Evolutionary conservation across 768 basidiomycete genomes (phyloP), one percentile per base, ranked within the genome.

Genomic region (Amanita phalloides): DNA sequence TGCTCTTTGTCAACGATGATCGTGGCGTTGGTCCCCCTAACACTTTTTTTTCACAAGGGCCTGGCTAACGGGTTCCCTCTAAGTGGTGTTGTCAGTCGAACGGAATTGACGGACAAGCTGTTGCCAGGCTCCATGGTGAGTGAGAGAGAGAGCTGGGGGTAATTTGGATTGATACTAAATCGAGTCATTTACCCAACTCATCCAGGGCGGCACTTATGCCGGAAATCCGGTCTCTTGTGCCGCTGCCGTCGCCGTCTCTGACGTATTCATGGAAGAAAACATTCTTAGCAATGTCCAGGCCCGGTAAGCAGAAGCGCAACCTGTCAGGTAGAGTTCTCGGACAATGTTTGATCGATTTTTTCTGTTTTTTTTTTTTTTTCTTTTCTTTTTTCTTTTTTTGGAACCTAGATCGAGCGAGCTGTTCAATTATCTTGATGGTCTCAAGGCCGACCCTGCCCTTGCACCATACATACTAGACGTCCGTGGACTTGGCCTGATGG

Each of bases 151-250:
- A 17, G 70, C 63, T 28, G 28, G 26, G 6, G 26, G 6, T 41
- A 11, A 36, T 39, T 44, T 9, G 37, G 9, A 23, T 7, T 37
- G 44, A 45, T 20, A 11, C 4, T 25, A 25, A 25, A 14, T 11
- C 20, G 32, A 54, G 13, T 11, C n/a, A 20, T 17, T 35, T n/a
- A 33, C 54, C 59, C 21, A 63, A 9, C 13, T 9, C 13, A 8
- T 35, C 39, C 55, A 85, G 84, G 89, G 88, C 25, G 90, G 91
- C 21, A 93, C 91, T 4, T 94, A 93, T 56, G 90, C 89, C 1
- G 94, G 94, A 25, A 97, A 95, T 60, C 83, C 90, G 0, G 90
- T 97, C 0, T 74, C 88, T 0, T 97, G 94, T 61, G 94, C 95
- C 0, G 95, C 95, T 3, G 94, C 84, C 3, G 73, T 84, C 20